A percentile compares a stretch with the other conserved stretches of the same genome.
phyloP scores from a whole-genome alignment of 1,139 yeast genomes.

The Saccharomyces hybrid region DNA sequence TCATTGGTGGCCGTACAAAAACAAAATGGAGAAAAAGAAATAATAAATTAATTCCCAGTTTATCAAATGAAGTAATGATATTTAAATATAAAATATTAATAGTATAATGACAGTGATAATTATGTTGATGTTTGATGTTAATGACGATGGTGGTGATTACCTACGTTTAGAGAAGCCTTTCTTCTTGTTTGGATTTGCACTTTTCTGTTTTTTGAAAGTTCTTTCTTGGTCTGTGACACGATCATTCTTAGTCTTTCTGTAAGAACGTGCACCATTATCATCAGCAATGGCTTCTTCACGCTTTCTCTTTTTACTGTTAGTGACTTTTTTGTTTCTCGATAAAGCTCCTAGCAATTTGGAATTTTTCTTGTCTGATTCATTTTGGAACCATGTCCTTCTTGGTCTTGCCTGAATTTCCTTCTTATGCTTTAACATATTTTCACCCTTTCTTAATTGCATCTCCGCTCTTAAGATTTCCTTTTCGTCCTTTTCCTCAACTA shows the following conservation, averaged over 20 bases:
- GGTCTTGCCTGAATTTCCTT: constrained; percentile 86
- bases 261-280: constrained; percentile 39
- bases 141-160: constrained; percentile 3
- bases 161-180: constrained; percentile 15
- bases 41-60: neutral
- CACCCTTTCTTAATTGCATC: constrained; percentile 80
- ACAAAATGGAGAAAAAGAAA: neutral
- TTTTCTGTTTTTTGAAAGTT: constrained; percentile 34
- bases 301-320: constrained; percentile 53
- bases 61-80: neutral
- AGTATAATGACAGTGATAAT: neutral
- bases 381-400: constrained; percentile 93
- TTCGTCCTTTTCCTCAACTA: constrained; percentile 81
- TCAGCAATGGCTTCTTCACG: constrained; percentile 45
- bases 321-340: constrained; percentile 40
- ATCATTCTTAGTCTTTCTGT: constrained; percentile 66
- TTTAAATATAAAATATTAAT: neutral
- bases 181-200: constrained; percentile 25
- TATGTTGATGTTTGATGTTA: neutral
- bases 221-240: constrained; percentile 44
- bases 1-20: neutral
- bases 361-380: constrained; percentile 60
- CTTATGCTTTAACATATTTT: constrained; percentile 69
- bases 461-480: constrained; percentile 84
- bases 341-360: constrained; percentile 27